Conservation (phyloP, 1,139 yeast genomes). For the Scheffersomyces parashehatae region DNA sequence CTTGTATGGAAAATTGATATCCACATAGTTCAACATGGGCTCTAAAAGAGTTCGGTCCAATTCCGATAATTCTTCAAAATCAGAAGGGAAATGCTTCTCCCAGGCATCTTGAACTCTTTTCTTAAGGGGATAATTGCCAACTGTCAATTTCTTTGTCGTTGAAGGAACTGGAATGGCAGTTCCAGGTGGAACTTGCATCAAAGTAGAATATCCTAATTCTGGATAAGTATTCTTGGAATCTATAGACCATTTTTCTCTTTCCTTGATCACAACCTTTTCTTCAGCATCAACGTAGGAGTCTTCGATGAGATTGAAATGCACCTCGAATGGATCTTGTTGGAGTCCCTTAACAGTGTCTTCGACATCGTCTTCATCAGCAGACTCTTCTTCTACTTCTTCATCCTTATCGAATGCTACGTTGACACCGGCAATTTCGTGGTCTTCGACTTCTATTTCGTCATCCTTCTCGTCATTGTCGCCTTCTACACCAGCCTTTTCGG, state of each 20-base stretch:
- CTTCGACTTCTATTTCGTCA: slow-evolving; percentile 36
- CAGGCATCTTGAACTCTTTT: slow-evolving; percentile 33
- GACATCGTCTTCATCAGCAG: slow-evolving; percentile 25
- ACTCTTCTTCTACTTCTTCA: slow-evolving; percentile 23
- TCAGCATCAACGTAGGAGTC: slow-evolving; percentile 46
- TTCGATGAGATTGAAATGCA: slow-evolving; percentile 62
- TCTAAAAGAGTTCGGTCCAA: slow-evolving; percentile 40
- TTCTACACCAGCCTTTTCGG: slow-evolving; percentile 1
- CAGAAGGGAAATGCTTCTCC: slow-evolving; percentile 13
- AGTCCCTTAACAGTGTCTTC: slow-evolving; percentile 25
- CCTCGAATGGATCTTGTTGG: slow-evolving; percentile 65
- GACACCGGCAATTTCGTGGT: slow-evolving; percentile 25
- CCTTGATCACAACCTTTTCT: slow-evolving; percentile 18
- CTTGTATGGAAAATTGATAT: slow-evolving; percentile 62
- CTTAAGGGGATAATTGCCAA: slow-evolving; percentile 22
- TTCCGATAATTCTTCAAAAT: slow-evolving; percentile 11
- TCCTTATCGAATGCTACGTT: slow-evolving; percentile 28
- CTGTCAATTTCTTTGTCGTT: slow-evolving; percentile 1
- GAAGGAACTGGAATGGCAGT: slow-evolving; percentile 10
- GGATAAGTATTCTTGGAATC: slow-evolving; percentile 14
- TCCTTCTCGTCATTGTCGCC: slow-evolving; percentile 15
- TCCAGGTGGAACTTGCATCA: slow-evolving; percentile 35
- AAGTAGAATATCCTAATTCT: slow-evolving; percentile 22
- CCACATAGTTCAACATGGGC: slow-evolving; percentile 73
- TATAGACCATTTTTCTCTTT: slow-evolving; percentile 28